A percentile compares a stretch with the other conserved stretches of the same genome.
Conservation (phyloP, 2,329 filamentous ascomycete species). For the Fusarium nelsonii region DNA sequence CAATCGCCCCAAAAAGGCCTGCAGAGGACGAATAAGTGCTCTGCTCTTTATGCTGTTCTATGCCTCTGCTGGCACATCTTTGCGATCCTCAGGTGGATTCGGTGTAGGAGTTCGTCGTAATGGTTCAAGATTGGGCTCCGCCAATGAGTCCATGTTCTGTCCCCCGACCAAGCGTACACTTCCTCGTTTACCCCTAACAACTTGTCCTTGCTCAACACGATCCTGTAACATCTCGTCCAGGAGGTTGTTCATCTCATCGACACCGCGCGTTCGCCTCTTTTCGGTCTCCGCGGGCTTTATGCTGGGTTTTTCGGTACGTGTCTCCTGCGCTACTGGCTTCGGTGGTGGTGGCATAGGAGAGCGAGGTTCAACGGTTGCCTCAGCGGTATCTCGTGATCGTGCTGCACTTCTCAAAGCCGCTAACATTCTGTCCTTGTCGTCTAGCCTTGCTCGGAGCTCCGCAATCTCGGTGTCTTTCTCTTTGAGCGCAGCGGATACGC, state of each 20-base stretch:
- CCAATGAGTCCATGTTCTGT: slow-evolving; percentile 55
- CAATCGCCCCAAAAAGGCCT: slow-evolving; percentile 19
- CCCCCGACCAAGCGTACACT: slow-evolving; percentile 71
- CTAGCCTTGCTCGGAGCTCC: slow-evolving; percentile 86
- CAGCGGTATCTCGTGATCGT: slow-evolving; percentile 85
- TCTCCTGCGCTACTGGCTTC: slow-evolving; percentile 9
- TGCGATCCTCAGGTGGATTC: slow-evolving; percentile 39
- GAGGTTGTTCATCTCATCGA: slow-evolving; percentile 93
- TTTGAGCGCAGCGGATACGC: slow-evolving; percentile 76
- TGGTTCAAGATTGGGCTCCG: slow-evolving; percentile 56
- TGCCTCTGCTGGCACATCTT: slow-evolving; percentile 37
- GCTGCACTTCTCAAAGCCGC: slow-evolving; percentile 86
- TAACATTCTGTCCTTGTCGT: slow-evolving; percentile 96
- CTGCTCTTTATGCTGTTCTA: slow-evolving; percentile 19
- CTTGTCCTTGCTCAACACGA: slow-evolving; percentile 80
- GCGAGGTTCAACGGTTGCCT: slow-evolving; percentile 59
- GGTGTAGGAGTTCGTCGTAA: slow-evolving; percentile 55
- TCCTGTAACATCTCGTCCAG: slow-evolving; percentile 97
- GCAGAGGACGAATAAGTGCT: neutral
- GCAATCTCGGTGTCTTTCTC: slow-evolving; percentile 95
- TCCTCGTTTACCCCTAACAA: slow-evolving; percentile 74
- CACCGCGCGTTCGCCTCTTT: slow-evolving; percentile 73
- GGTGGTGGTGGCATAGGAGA: slow-evolving; percentile 44
- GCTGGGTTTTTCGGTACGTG: slow-evolving; percentile 20
- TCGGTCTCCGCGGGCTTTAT: slow-evolving; percentile 41